phyloP scores from a whole-genome alignment of 441 rosid species.

The Omphalea diandra region DNA sequence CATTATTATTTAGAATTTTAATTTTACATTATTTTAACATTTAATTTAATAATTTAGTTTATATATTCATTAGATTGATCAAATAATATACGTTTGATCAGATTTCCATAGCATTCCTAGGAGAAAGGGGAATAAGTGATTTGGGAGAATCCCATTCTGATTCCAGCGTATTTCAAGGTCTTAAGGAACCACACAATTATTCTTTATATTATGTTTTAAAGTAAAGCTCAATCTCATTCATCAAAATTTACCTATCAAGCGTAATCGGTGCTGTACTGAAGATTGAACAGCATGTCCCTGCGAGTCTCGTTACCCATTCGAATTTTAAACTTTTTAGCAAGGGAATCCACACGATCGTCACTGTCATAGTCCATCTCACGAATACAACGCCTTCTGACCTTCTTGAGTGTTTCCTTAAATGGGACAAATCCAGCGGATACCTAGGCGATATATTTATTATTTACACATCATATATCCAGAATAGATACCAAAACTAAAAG shows the following conservation, averaged over 20 bases:
- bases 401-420: constrained; percentile 74
- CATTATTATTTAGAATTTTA: no score
- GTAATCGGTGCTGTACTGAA: constrained; percentile 59
- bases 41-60: no score
- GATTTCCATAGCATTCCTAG: no score
- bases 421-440: constrained; percentile 74
- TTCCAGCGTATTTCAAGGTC: no score
- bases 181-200: neutral
- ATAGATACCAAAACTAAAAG: neutral
- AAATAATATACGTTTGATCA: no score
- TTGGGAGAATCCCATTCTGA: no score
- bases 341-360: constrained; percentile 49
- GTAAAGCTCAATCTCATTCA: neutral
- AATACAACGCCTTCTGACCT: constrained; percentile 72
- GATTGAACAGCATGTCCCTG: constrained; percentile 65
- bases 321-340: constrained; percentile 57
- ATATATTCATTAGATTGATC: no score
- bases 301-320: constrained; percentile 74
- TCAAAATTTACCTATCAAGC: constrained; percentile 37
- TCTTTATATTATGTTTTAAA: neutral
- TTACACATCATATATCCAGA: constrained; percentile 22
- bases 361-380: constrained; percentile 78
- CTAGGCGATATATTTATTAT: constrained; percentile 37
- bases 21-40: no score
- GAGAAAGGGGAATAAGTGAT: no score